These are phyloP conservation scores for Ogataea nakhonphanomensis DNA, from an alignment of 805 yeast species.

Conservation along the genomic window DNA sequence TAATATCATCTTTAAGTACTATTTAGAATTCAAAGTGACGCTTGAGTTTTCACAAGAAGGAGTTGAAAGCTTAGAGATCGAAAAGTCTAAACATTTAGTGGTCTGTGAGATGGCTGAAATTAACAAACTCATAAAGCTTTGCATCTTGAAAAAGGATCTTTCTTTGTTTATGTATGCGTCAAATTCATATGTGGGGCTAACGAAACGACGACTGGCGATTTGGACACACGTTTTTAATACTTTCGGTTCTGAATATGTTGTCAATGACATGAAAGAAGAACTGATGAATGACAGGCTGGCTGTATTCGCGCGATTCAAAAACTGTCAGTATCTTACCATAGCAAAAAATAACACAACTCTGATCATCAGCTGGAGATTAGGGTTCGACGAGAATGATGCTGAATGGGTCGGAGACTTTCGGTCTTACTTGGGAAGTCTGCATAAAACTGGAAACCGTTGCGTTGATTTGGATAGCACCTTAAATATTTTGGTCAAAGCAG, in stretches of 20 bases:
- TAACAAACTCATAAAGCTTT: conserved; percentile 11
- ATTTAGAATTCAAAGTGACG: conserved; percentile 15
- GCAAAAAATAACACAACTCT: conserved; percentile 1
- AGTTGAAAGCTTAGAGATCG: conserved; percentile 11
- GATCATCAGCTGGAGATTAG: conserved; percentile 15
- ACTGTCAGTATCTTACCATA: conserved; percentile 5
- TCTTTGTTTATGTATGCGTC: conserved; percentile 24
- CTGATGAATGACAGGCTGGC: conserved; percentile 2
- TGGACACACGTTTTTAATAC: conserved; percentile 21
- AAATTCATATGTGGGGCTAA: conserved; percentile 23
- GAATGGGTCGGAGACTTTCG: conserved; percentile 20
- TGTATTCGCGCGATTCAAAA: conserved; percentile 2
- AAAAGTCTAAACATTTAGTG: conserved; percentile 5
- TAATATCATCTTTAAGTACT: conserved; percentile 14
- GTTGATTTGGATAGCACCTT: conserved; percentile 16
- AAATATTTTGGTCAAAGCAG: conserved; percentile 17
- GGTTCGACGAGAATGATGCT: conserved; percentile 7
- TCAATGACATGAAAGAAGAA: conserved; percentile 15
- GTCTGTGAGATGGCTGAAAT: conserved; percentile 17
- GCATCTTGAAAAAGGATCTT: conserved; percentile 18
- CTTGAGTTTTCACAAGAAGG: conserved; percentile 14
- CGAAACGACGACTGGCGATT: conserved; percentile 16
- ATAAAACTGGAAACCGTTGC: not conserved
- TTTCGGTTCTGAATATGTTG: conserved; percentile 10
- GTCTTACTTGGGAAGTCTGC: conserved; percentile 13